A percentile compares a stretch with the other conserved stretches of the same genome.
Evolutionary conservation across 2,329 filamentous ascomycete species (phyloP).

Genomic region (Xylaria sp.): DNA sequence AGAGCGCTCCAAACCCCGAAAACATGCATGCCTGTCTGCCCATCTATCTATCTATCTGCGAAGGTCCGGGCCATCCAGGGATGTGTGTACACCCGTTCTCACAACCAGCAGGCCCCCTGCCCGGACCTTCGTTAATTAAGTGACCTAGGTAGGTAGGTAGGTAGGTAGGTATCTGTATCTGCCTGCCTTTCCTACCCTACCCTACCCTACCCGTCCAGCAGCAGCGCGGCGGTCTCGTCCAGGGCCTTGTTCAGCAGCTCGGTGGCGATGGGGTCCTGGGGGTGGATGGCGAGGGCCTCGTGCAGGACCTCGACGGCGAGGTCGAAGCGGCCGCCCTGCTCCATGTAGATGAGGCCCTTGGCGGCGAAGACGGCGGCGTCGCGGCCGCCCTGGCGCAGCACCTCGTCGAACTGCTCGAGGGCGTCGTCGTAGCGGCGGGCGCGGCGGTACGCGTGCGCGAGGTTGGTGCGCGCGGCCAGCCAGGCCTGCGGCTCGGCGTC

Average conservation of each 20-base stretch:
- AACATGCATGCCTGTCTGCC: too few species aligned
- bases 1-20: too few species aligned
- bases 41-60: too few species aligned
- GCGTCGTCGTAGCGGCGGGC: constrained; percentile 70
- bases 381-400: constrained; percentile 79
- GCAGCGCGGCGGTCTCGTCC: constrained; percentile 57
- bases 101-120: too few species aligned
- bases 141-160: too few species aligned
- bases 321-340: constrained; percentile 67
- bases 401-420: constrained; percentile 82
- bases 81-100: too few species aligned
- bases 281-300: constrained; percentile 76
- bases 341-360: constrained; percentile 82
- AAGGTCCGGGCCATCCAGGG: too few species aligned
- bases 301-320: constrained; percentile 83
- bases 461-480: constrained; percentile 82
- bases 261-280: constrained; percentile 80
- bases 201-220: constrained; percentile 10
- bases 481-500: constrained; percentile 81
- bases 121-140: too few species aligned
- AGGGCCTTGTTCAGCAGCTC: constrained; percentile 76
- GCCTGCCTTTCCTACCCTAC: too few species aligned
- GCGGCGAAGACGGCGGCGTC: constrained; percentile 78
- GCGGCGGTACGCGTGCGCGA: constrained; percentile 84
- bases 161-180: too few species aligned